phyloP scores from a whole-genome alignment of 371 early-diverging fungal genomes.

The Umbelopsis sp. region DNA sequence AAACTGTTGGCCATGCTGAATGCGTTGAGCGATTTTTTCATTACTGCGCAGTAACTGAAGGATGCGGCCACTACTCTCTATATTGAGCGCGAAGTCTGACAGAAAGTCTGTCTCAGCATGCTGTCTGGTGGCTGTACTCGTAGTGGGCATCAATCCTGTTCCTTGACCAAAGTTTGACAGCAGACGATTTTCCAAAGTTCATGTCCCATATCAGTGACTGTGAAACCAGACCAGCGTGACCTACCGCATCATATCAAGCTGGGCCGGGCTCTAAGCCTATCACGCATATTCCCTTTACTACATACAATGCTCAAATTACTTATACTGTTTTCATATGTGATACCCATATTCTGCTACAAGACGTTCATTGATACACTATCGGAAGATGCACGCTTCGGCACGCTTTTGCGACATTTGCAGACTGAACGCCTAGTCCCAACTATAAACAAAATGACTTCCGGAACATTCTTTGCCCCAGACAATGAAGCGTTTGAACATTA shows the following conservation, averaged over 20 bases:
- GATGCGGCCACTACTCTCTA: constrained; percentile 15
- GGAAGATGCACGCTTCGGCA: constrained; percentile 33
- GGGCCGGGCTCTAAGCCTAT: background rate
- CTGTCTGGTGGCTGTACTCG: background rate
- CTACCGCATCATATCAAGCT: background rate
- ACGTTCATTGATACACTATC: constrained; percentile 36
- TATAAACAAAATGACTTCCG: constrained; percentile 35
- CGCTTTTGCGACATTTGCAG: constrained; percentile 34
- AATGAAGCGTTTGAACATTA: constrained; percentile 53
- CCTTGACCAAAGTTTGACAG: background rate
- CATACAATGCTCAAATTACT: background rate
- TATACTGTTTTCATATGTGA: background rate
- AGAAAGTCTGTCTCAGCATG: background rate
- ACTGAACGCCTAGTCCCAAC: constrained; percentile 23
- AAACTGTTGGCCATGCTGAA: constrained; percentile 17
- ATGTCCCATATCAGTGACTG: background rate
- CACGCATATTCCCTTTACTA: too few relatives aligned
- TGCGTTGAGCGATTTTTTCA: constrained; percentile 18
- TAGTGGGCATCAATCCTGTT: background rate
- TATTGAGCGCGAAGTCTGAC: background rate
- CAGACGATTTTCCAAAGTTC: background rate
- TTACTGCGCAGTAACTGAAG: constrained; percentile 7
- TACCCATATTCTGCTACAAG: constrained; percentile 27
- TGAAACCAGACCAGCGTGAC: background rate
- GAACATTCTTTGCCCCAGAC: constrained; percentile 60